phyloP scores from a whole-genome alignment of 2,329 filamentous ascomycete genomes.

The Fusarium acutatum region DNA sequence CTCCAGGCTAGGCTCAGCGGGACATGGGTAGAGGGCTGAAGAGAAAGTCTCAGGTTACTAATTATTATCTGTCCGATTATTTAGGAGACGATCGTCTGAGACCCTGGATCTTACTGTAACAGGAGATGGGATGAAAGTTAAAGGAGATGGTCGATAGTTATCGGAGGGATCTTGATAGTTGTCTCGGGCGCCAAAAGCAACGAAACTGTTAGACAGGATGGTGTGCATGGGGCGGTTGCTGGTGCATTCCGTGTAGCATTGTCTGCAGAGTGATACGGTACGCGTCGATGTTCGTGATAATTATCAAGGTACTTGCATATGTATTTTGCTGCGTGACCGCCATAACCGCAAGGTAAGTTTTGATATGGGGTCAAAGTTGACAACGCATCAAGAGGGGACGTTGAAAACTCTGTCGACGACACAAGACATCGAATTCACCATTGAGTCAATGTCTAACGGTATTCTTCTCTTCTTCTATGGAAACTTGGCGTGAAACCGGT shows the following conservation, averaged over 20 bases:
- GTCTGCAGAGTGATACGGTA: conserved; percentile 13
- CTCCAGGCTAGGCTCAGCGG: neutral
- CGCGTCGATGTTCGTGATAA: neutral
- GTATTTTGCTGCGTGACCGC: conserved; percentile 19
- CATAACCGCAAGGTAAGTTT: conserved; percentile 8
- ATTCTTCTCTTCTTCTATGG: neutral
- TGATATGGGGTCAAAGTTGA: conserved; percentile 2
- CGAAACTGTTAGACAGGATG: neutral
- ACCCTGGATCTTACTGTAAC: conserved; percentile 1
- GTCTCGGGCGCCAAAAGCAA: neutral
- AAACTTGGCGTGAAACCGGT: conserved; percentile 16
- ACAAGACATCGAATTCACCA: neutral
- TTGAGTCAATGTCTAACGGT: conserved; percentile 2
- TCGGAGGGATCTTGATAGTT: neutral
- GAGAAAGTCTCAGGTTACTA: conserved; percentile 2
- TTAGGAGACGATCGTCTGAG: conserved; percentile 1
- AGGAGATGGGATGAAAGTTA: conserved; percentile 24
- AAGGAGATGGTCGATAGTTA: neutral
- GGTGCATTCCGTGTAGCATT: conserved; percentile 18
- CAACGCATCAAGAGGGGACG: conserved; percentile 8
- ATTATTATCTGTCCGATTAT: neutral
- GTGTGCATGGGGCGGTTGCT: conserved; percentile 14
- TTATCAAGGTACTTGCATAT: neutral
- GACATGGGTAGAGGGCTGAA: neutral
- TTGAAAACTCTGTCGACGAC: neutral